Evolutionary conservation across 495 filamentous ascomycete species (phyloP).

Genomic region (Amniculicola lignicola): DNA sequence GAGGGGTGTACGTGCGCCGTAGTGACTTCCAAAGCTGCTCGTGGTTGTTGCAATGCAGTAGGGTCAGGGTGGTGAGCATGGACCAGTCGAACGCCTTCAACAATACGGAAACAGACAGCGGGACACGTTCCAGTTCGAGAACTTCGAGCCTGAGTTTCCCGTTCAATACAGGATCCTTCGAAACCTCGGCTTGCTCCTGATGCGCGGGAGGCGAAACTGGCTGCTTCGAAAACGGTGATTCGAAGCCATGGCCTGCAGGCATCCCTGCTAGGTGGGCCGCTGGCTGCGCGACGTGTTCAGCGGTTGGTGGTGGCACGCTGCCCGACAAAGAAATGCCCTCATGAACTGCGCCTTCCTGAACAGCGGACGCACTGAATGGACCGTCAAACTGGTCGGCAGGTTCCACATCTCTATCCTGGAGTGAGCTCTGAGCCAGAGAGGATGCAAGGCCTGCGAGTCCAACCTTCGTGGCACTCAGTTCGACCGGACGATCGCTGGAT

Average conservation of each 20-base stretch:
- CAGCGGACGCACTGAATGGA: too few relatives aligned
- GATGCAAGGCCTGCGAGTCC: not conserved
- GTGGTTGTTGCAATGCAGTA: conserved; percentile 74
- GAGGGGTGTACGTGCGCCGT: conserved; percentile 68
- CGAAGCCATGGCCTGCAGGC: not conserved
- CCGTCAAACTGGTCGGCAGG: conserved; percentile 2
- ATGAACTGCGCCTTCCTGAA: conserved; percentile 3
- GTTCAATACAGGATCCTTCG: conserved; percentile 24
- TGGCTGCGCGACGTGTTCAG: not conserved
- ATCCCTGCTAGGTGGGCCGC: not conserved
- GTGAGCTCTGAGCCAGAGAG: not conserved
- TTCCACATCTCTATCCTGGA: conserved; percentile 15
- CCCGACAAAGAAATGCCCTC: conserved; percentile 26
- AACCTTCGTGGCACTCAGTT: not conserved
- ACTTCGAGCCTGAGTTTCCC: conserved; percentile 64
- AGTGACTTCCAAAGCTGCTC: conserved; percentile 81
- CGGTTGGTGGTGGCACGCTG: not conserved
- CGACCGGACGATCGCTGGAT: not conserved
- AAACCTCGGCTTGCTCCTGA: not conserved
- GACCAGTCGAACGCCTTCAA: conserved; percentile 77
- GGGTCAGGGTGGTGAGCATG: conserved; percentile 69
- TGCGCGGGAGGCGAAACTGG: not conserved
- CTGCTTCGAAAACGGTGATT: not conserved
- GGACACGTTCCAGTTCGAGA: conserved; percentile 80
- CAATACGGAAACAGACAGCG: conserved; percentile 65